These are phyloP conservation scores for Penicillium sp. DNA, from an alignment of 2,329 filamentous ascomycete genomes.

Conservation along the genomic window DNA sequence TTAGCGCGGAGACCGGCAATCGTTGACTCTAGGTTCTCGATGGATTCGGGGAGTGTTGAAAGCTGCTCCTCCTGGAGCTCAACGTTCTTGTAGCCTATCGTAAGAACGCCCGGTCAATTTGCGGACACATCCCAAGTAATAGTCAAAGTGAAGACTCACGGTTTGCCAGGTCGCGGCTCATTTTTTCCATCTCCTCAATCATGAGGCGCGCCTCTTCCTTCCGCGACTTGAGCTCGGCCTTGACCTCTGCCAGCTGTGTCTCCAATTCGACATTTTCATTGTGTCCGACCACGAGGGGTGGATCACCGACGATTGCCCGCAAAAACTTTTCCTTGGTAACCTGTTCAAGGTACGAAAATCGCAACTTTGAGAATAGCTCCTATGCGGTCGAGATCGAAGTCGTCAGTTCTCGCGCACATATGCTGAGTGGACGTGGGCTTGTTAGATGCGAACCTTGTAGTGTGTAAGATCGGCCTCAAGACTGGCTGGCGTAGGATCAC, in stretches of 20 bases:
- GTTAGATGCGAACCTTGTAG: slow-evolving; percentile 61
- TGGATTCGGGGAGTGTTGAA: slow-evolving; percentile 51
- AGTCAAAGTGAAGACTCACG: slow-evolving; percentile 35
- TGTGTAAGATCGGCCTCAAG: slow-evolving; percentile 81
- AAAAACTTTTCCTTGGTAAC: slow-evolving; percentile 98
- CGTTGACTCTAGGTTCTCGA: slow-evolving; percentile 51
- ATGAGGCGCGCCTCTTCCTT: slow-evolving; percentile 75
- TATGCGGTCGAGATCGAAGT: no score
- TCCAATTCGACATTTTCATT: slow-evolving; percentile 80
- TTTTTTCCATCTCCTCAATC: slow-evolving; percentile 68
- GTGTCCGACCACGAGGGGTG: slow-evolving; percentile 77
- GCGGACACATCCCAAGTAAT: neutral
- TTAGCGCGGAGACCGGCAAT: slow-evolving; percentile 52
- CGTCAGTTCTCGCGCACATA: no score
- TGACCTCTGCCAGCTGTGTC: slow-evolving; percentile 64
- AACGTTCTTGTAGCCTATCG: slow-evolving; percentile 53
- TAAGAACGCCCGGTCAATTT: neutral
- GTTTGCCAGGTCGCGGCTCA: slow-evolving; percentile 63
- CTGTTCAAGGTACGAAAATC: slow-evolving; percentile 97
- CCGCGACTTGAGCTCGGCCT: slow-evolving; percentile 71
- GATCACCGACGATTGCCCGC: slow-evolving; percentile 84
- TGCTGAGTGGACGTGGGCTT: neutral
- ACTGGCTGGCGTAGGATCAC: slow-evolving; percentile 68
- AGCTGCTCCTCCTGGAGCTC: slow-evolving; percentile 53
- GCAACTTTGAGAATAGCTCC: slow-evolving; percentile 91